phyloP scores from a whole-genome alignment of 2,329 filamentous ascomycete genomes.

The Proliferodiscus dingleyae region DNA sequence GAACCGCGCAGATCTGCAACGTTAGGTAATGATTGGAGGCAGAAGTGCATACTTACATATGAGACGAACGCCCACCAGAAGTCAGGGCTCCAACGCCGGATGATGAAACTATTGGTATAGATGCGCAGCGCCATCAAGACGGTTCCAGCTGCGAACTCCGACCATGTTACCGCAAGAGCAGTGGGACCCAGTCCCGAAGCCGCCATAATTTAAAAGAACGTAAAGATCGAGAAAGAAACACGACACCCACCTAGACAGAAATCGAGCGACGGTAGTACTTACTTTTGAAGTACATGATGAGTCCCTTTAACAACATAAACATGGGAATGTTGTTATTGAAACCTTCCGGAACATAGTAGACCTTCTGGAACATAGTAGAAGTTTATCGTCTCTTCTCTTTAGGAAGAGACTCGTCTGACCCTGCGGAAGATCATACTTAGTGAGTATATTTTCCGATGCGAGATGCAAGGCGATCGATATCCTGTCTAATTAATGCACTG shows the following conservation, averaged over 20 bases:
- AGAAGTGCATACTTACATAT: slow-evolving; percentile 9
- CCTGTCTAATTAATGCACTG: slow-evolving; percentile 11
- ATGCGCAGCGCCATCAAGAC: slow-evolving; percentile 11
- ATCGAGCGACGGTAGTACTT: slow-evolving; percentile 8
- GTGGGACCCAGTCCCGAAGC: slow-evolving; percentile 12
- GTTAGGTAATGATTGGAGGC: slow-evolving; percentile 3
- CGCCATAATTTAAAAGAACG: slow-evolving; percentile 14
- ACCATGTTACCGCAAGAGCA: slow-evolving; percentile 11
- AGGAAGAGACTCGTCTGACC: slow-evolving; percentile 8
- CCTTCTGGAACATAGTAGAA: slow-evolving; percentile 6
- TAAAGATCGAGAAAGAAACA: slow-evolving; percentile 10
- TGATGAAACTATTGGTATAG: slow-evolving; percentile 14
- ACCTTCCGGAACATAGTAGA: slow-evolving; percentile 8
- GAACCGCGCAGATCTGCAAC: slow-evolving; percentile 8
- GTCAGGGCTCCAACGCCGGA: slow-evolving; percentile 12
- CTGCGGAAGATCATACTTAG: slow-evolving; percentile 11
- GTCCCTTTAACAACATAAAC: slow-evolving; percentile 8
- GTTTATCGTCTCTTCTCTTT: slow-evolving; percentile 10
- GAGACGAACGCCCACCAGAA: slow-evolving; percentile 10
- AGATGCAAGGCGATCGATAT: slow-evolving; percentile 9
- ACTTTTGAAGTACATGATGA: slow-evolving; percentile 11
- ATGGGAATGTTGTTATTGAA: slow-evolving; percentile 11
- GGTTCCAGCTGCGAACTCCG: slow-evolving; percentile 11
- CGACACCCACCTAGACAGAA: slow-evolving; percentile 8
- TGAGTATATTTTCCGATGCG: slow-evolving; percentile 5